Evolutionary conservation across 306 rosid genomes (phyloP), one percentile per base, ranked within the genome.

Genomic region (Vachellia collinsii): DNA sequence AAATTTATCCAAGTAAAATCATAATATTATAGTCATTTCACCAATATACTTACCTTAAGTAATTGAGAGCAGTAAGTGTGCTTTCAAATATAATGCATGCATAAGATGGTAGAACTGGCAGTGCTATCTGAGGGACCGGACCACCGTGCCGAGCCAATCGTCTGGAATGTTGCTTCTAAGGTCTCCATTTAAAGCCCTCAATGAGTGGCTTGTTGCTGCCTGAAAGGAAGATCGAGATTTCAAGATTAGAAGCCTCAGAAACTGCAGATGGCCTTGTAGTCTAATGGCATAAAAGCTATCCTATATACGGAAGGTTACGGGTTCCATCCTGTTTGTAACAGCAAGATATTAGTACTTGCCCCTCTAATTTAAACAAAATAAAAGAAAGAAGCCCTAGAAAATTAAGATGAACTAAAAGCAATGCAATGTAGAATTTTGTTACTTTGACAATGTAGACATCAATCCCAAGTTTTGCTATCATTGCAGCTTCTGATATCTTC

Each of bases 71-170:
- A 74, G 58, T 19, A 74, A 11, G 20, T 13, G 20, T 7, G 25
- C 22, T 22, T 22, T 54, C 50, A 73, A 37, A 53, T 11, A 37
- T 76, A 29, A 34, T 56, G 82, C n/a, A n/a, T n/a, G n/a, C 56
- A 58, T 14, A 86, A 65, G 44, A 36, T 61, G 34, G 70, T 20
- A 76, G 63, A n/a, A 54, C 5, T 56, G 11, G n/a, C n/a, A 25
- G 75, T 75, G 65, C 56, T 85, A 88, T 85, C 76, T 67, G 11
- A 74, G 71, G 48, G 88, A 89, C 13, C 93, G 87, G 82, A 95
- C 96, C 6, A 81, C 87, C 0, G 97, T 95, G 42, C 99, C 99
- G 11, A 86, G 90, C 98, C 99, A 95, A 82, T 95, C 97, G 25
- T 88, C 89, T 1, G 99, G 96, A 79, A 93, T 83, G 83, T 80